Base-by-base conservation (phyloP, 805 yeast species). In the Cyberlindnera subsufficiens region DNA sequence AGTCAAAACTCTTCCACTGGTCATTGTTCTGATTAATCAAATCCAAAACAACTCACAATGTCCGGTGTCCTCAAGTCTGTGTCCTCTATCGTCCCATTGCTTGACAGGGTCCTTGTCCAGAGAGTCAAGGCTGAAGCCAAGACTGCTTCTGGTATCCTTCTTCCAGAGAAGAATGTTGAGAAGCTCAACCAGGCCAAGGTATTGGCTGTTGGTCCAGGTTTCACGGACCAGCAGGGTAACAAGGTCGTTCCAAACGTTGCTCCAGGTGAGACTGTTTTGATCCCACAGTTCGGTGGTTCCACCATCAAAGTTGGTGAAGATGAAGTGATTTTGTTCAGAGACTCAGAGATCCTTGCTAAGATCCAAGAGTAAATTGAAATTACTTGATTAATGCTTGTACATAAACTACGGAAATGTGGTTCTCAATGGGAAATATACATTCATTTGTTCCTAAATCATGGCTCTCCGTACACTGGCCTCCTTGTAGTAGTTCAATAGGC, bases 71-170 rank as follows among this genome's bases (percentile, higher is more conserved):
- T 85, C 63, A 88, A 86, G 67, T 80, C 86, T 53, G 93, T 87
- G 58, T 84, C 88, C 70, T 77, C 88, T 46, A 83, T 93, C 63
- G 82, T 83, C 54, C 99, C 99, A 51, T 80, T 95, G 56, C 75
- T 93, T 56, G 98, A 93, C 81, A 85, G 99, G 71, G 91, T 93
- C 48, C 79, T 93, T 51, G 96, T 93, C 50, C 97, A 90, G 74
- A 86, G 97, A 68, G 69, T 84, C 62, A 89, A 88, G 75, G 95
- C 96, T 46, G 83, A 86, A 61, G 76, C 91, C 53, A 77, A 89
- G 73, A 90, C 98, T 46, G 85, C 96, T 44, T 81, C 93, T 36
- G 98, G 98, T 61, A 78, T 90, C 60, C 86, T 80, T 69, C 83
- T 90, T 54, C 98, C 98, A 49, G 97, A 90, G 71, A 89, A 89